Evolutionary conservation across 1,139 yeast species (phyloP), one percentile per base, ranked within the genome.

Genomic region (Debaryomycetaceae sp.): DNA sequence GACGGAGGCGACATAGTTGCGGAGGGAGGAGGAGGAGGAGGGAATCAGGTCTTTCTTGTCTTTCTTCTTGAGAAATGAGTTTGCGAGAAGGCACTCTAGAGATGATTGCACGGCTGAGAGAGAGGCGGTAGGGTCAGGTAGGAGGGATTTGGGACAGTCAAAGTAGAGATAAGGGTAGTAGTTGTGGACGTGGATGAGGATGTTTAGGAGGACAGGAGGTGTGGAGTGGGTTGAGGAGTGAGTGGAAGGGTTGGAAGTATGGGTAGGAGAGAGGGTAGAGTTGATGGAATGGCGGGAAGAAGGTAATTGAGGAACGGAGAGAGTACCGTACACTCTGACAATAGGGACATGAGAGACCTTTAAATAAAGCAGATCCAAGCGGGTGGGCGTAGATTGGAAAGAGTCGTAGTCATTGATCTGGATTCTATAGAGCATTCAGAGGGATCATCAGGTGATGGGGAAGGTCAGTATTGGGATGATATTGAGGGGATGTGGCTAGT

Each of bases 91-190:
- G 8, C 5, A 11, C 18, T 24, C 26, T 10, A 24, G 5, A 15
- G 8, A 16, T 7, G 14, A 27, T 24, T 37, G 41, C 19, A 37
- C 25, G 11, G 30, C 26, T 19, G 26, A 16, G 5, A 32, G 24
- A 5, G 35, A 25, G 10, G 16, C 8, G 4, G 25, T 25, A 12
- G 30, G 22, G 14, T 30, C 28, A 3, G 19, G 30, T 7, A 16
- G 13, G 3, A 15, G 15, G 6, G 36, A 36, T 4, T 37, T 36
- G 3, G 45, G 30, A 25, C 52, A 78, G 25, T 73, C 74, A 3
- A 87, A 59, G 44, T 69, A 86, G 5, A 90, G 42, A 45, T 90
- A 90, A 0, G 97, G 98, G 39, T 65, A 82, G 15, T 72, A 72
- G 30, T 92, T 90, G 54, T 87, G 97, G 8, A 92, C 59, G 48